A percentile compares a stretch with the other conserved stretches of the same genome.
These are phyloP conservation scores for Kickxella alabastrina DNA, from an alignment of 192 early-diverging fungal genomes.

Conservation along the genomic window DNA sequence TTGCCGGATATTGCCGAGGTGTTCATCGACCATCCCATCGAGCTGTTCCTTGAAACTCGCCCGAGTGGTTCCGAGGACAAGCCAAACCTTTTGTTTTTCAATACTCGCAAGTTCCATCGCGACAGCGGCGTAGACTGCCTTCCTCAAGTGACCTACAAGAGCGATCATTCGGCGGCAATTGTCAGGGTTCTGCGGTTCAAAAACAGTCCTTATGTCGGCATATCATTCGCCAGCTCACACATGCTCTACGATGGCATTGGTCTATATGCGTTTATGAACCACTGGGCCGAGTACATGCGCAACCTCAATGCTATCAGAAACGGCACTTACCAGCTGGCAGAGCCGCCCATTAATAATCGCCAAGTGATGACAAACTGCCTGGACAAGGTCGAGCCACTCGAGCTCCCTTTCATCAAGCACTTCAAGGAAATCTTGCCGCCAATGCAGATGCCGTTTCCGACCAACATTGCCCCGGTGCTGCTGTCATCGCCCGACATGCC, in stretches of 20 bases:
- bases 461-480: constrained; percentile 25
- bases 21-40: constrained; percentile 17
- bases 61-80: background rate
- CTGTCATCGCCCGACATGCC: constrained; percentile 33
- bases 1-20: constrained; percentile 39
- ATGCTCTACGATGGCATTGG: constrained; percentile 35
- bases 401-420: constrained; percentile 30
- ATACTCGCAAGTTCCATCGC: constrained; percentile 26
- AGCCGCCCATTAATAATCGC: constrained; percentile 23
- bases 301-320: constrained; percentile 9
- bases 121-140: constrained; percentile 16
- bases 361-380: constrained; percentile 21
- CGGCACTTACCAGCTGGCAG: constrained; percentile 2
- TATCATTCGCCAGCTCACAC: constrained; percentile 29
- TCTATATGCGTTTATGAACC: constrained; percentile 13
- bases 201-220: constrained; percentile 24
- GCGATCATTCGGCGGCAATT: constrained; percentile 19
- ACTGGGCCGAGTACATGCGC: constrained; percentile 42
- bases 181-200: constrained; percentile 33
- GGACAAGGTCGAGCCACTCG: constrained; percentile 12
- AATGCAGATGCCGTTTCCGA: constrained; percentile 3
- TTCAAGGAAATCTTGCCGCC: constrained; percentile 12
- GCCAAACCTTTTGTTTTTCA: constrained; percentile 19
- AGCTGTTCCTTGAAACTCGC: constrained; percentile 20
- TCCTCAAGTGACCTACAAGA: constrained; percentile 29